phyloP scores from a whole-genome alignment of 495 filamentous ascomycete genomes.

The Podospora pseudoanserina region DNA sequence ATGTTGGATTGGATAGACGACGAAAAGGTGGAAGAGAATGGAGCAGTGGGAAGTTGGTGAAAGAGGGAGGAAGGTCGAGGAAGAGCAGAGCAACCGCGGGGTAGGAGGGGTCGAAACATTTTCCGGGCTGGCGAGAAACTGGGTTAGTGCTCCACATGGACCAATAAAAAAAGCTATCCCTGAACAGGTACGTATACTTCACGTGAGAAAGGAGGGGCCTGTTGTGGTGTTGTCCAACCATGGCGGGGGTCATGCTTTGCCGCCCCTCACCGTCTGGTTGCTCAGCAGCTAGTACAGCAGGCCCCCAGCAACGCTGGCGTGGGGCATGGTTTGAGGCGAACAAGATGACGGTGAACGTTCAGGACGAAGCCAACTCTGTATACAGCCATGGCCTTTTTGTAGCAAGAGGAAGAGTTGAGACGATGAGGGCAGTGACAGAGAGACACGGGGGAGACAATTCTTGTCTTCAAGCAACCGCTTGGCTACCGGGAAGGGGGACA shows the following conservation, averaged over 20 bases:
- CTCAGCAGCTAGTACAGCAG: not conserved
- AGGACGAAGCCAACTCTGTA: not conserved
- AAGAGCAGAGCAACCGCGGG: conserved; percentile 42
- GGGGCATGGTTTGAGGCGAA: not conserved
- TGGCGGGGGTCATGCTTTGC: not conserved
- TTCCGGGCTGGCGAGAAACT: conserved; percentile 28
- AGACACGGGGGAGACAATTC: not conserved
- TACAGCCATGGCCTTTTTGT: not conserved
- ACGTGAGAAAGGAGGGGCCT: conserved; percentile 25
- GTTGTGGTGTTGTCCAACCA: not conserved
- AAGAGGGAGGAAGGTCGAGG: conserved; percentile 41
- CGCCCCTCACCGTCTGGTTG: not conserved
- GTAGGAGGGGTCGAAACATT: conserved; percentile 45
- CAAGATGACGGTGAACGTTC: not conserved
- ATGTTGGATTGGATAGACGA: conserved; percentile 25
- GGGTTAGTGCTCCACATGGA: conserved; percentile 24
- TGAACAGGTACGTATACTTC: conserved; percentile 18
- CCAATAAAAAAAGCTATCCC: conserved; percentile 26
- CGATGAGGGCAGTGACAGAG: not conserved
- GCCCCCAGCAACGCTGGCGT: not conserved
- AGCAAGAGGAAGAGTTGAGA: not conserved
- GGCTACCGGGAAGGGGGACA: not conserved
- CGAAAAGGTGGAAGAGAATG: conserved; percentile 29
- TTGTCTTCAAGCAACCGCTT: not conserved
- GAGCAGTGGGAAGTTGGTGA: conserved; percentile 30